These are phyloP conservation scores for Penicillium paxilli DNA, from an alignment of 495 filamentous ascomycete species.

Conservation along the genomic window DNA sequence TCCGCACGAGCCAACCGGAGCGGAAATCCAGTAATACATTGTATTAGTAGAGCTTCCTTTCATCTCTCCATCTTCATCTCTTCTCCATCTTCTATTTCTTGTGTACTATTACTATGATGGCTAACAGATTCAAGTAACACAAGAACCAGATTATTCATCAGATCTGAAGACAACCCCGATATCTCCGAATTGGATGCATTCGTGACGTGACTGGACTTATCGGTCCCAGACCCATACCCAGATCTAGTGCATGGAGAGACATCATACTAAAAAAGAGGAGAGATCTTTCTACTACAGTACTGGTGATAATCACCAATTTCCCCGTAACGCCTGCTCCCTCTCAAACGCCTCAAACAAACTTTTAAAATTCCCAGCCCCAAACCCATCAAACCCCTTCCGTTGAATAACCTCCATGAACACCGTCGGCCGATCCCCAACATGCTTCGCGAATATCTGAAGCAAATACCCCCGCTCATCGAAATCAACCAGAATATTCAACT, in stretches of 20 bases:
- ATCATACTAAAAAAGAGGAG: not conserved
- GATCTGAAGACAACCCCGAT: no score
- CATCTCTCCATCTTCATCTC: no score
- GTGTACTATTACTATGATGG: no score
- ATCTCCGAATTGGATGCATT: no score
- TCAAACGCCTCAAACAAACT: slow-evolving; percentile 85
- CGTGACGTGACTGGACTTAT: no score
- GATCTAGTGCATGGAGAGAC: not conserved
- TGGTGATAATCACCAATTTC: slow-evolving; percentile 19
- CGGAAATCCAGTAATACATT: not conserved
- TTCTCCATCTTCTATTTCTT: no score
- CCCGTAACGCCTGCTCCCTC: slow-evolving; percentile 63
- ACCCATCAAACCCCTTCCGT: slow-evolving; percentile 74
- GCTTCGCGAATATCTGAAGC: slow-evolving; percentile 79
- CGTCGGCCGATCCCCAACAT: slow-evolving; percentile 78
- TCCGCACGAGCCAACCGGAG: not conserved
- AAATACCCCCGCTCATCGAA: slow-evolving; percentile 83
- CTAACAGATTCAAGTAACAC: no score
- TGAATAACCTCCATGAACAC: slow-evolving; percentile 88
- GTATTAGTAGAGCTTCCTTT: no score
- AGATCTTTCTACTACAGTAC: not conserved
- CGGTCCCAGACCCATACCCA: not conserved
- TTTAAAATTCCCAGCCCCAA: slow-evolving; percentile 87
- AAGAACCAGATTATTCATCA: no score
- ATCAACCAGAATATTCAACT: slow-evolving; percentile 76